Evolutionary conservation across 495 filamentous ascomycete species (phyloP).

Genomic region (Aspergillus bridgeri): DNA sequence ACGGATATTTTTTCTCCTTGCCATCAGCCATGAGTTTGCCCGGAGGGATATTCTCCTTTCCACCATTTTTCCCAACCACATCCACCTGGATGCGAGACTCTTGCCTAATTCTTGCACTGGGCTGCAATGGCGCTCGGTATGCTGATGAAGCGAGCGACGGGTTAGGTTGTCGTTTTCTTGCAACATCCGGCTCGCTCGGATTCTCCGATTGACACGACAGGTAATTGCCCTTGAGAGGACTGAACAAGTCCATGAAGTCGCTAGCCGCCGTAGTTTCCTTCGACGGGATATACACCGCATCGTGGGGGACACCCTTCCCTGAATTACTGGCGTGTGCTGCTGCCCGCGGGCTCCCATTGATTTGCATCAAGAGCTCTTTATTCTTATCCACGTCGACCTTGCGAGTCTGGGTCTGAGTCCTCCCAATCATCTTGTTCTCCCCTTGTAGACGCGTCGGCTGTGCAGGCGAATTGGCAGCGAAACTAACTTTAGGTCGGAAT

Average conservation of each 20-base stretch:
- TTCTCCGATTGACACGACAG: slow-evolving; percentile 7
- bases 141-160: slow-evolving; percentile 27
- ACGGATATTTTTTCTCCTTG: slow-evolving; percentile 16
- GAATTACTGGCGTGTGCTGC: slow-evolving; percentile 13
- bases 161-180: slow-evolving; percentile 25
- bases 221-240: slow-evolving; percentile 29
- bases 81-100: slow-evolving; percentile 28
- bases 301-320: slow-evolving; percentile 33
- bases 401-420: not conserved
- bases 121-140: slow-evolving; percentile 35
- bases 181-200: slow-evolving; percentile 24
- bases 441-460: slow-evolving; percentile 9
- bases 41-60: slow-evolving; percentile 49
- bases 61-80: slow-evolving; percentile 38
- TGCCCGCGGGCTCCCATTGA: slow-evolving; percentile 10
- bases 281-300: slow-evolving; percentile 41
- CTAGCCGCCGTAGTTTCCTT: slow-evolving; percentile 40
- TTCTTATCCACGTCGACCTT: slow-evolving; percentile 10
- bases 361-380: slow-evolving; percentile 15
- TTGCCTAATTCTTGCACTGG: slow-evolving; percentile 31
- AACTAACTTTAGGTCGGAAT: slow-evolving; percentile 35
- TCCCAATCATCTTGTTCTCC: slow-evolving; percentile 10
- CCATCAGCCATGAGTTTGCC: slow-evolving; percentile 17
- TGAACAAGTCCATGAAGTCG: slow-evolving; percentile 42
- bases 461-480: slow-evolving; percentile 19